A percentile compares a stretch with the other conserved stretches of the same genome.
These are phyloP conservation scores for Stephanocyclus meneghinianus DNA, from an alignment of 352 stramenopile genomes.

Conservation along the genomic window DNA sequence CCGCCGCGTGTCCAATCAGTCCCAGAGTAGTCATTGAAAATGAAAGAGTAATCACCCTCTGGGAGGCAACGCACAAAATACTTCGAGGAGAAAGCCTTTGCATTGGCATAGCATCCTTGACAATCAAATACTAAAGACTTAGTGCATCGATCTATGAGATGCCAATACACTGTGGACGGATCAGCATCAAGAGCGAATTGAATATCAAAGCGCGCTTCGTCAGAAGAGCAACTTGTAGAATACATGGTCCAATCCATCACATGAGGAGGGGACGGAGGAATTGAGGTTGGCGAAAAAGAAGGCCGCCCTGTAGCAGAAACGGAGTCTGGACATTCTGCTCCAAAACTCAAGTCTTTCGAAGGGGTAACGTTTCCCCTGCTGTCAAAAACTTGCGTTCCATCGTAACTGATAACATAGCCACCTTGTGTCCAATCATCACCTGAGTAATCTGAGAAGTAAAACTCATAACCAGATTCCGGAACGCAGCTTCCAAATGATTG, in stretches of 20 bases:
- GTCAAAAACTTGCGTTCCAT: not conserved
- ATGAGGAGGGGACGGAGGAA: not conserved
- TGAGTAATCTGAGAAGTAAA: conserved; percentile 12
- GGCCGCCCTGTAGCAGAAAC: not conserved
- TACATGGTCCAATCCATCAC: not conserved
- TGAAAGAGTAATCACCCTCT: not conserved
- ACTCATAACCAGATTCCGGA: not conserved
- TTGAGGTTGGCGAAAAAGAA: not conserved
- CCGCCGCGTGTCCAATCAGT: not conserved
- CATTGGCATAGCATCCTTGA: conserved; percentile 1
- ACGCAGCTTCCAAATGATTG: conserved; percentile 1
- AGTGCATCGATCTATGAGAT: conserved; percentile 5
- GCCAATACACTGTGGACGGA: conserved; percentile 10
- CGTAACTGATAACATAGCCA: conserved; percentile 5
- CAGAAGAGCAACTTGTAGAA: not conserved
- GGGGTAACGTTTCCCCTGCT: conserved; percentile 5
- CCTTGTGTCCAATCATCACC: conserved; percentile 4
- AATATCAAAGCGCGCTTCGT: conserved; percentile 6
- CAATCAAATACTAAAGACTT: not conserved
- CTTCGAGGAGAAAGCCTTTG: conserved; percentile 2
- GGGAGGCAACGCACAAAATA: not conserved
- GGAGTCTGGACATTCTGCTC: not conserved
- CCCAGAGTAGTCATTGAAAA: conserved; percentile 10
- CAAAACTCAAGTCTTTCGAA: conserved; percentile 4
- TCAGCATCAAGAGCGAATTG: not conserved